These are phyloP conservation scores for Echium plantagineum DNA, from an alignment of 257 asterid species.

Conservation along the genomic window DNA sequence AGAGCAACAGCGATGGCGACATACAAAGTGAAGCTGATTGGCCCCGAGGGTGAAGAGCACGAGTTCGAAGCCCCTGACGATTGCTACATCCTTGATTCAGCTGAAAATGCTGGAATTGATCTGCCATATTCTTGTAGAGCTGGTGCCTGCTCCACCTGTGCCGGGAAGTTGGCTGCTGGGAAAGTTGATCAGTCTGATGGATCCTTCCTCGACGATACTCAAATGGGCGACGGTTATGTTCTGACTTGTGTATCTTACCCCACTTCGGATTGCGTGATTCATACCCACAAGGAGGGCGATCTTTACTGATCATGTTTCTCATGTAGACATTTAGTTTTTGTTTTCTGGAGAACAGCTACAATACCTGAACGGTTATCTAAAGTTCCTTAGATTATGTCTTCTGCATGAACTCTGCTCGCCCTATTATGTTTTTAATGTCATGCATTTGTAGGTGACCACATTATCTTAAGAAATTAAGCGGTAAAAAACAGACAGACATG, in stretches of 20 bases:
- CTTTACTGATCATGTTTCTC: slow-evolving; percentile 4
- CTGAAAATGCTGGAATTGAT: slow-evolving; percentile 6
- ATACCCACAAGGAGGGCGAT: slow-evolving; percentile 16
- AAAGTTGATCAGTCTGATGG: slow-evolving; percentile 17
- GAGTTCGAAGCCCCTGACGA: slow-evolving; percentile 11
- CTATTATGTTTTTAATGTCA: background rate
- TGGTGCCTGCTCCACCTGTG: slow-evolving; percentile 17
- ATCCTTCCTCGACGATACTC: slow-evolving; percentile 10
- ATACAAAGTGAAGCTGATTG: slow-evolving; percentile 11
- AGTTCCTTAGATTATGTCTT: background rate
- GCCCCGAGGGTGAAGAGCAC: slow-evolving; percentile 12
- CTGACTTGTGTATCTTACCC: slow-evolving; percentile 14
- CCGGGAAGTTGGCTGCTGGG: slow-evolving; percentile 12
- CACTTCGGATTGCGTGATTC: slow-evolving; percentile 9
- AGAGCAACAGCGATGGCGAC: slow-evolving; percentile 11
- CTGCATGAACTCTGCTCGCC: background rate
- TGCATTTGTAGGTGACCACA: too few relatives aligned
- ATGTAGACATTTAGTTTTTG: background rate
- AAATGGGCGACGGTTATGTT: slow-evolving; percentile 7
- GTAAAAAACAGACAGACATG: too few relatives aligned
- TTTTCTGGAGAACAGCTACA: too few relatives aligned
- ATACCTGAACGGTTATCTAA: background rate
- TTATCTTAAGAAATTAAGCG: too few relatives aligned
- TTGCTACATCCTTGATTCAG: slow-evolving; percentile 7
- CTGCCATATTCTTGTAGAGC: slow-evolving; percentile 16